These are phyloP conservation scores for Nematocida minor DNA, from an alignment of 371 early-diverging fungal genomes.

Conservation along the genomic window DNA sequence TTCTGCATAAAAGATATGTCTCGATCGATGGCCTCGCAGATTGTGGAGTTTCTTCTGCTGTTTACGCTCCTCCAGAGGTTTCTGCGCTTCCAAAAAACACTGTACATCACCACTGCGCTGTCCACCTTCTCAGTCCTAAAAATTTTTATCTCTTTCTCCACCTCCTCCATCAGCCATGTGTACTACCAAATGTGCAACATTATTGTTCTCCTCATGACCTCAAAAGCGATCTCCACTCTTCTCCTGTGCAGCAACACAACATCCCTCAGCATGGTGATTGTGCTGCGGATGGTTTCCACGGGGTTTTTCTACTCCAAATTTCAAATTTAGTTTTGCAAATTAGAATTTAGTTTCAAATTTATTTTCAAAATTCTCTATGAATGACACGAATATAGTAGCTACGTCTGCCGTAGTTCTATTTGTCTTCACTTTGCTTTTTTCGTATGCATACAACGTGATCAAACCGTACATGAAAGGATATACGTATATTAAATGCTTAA, in stretches of 20 bases:
- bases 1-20: not conserved
- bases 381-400: not conserved
- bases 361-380: slow-evolving; percentile 31
- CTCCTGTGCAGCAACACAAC: not conserved
- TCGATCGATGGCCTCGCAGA: not conserved
- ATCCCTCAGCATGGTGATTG: not conserved
- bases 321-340: no score
- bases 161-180: not conserved
- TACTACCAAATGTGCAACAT: slow-evolving; percentile 24
- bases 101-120: not conserved
- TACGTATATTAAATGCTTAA: slow-evolving; percentile 56
- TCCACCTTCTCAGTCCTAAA: not conserved
- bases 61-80: not conserved
- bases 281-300: not conserved
- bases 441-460: slow-evolving; percentile 42
- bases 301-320: not conserved
- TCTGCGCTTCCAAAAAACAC: not conserved
- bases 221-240: not conserved
- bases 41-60: not conserved
- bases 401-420: slow-evolving; percentile 37
- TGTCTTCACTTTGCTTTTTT: slow-evolving; percentile 53
- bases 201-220: not conserved
- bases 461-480: slow-evolving; percentile 34
- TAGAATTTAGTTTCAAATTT: no score
- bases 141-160: not conserved